Evolutionary conservation across 2,329 filamentous ascomycete genomes (phyloP).

Genomic region (Penicillium sp.): DNA sequence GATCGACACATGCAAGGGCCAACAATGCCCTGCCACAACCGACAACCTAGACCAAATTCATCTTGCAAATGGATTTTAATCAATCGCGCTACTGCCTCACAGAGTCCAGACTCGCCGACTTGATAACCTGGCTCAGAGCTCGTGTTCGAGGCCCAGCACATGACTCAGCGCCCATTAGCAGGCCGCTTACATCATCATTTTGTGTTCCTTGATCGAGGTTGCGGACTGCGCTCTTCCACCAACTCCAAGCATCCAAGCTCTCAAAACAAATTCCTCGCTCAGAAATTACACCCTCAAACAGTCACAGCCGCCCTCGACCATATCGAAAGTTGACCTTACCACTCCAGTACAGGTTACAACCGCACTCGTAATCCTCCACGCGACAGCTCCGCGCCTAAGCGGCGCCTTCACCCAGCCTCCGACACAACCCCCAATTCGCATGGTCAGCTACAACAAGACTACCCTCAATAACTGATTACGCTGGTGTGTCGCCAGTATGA

Average conservation of each 20-base stretch:
- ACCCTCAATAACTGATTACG: neutral
- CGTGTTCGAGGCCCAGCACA: too few relatives aligned
- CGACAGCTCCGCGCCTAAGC: constrained; percentile 9
- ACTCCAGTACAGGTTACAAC: neutral
- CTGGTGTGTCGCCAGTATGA: constrained; percentile 24
- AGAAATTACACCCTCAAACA: neutral
- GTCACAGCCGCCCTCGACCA: neutral
- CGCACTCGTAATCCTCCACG: neutral
- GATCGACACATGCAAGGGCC: constrained; percentile 5
- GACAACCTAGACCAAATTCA: neutral
- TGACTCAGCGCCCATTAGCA: constrained; percentile 20
- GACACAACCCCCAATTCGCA: constrained; percentile 8
- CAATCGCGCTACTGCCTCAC: neutral
- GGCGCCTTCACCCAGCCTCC: constrained; percentile 7
- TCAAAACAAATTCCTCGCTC: neutral
- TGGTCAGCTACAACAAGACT: constrained; percentile 6
- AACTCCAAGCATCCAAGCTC: neutral
- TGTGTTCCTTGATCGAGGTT: constrained; percentile 6
- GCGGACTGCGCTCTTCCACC: constrained; percentile 6
- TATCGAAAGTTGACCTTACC: too few relatives aligned
- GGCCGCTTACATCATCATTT: constrained; percentile 23
- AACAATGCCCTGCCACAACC: neutral
- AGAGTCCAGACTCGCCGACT: too few relatives aligned
- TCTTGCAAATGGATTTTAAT: neutral
- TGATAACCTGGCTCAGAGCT: too few relatives aligned